A percentile compares a stretch with the other conserved stretches of the same genome.
These are phyloP conservation scores for Dactylellina cionopaga DNA, from an alignment of 2,329 filamentous ascomycete species.

Conservation along the genomic window DNA sequence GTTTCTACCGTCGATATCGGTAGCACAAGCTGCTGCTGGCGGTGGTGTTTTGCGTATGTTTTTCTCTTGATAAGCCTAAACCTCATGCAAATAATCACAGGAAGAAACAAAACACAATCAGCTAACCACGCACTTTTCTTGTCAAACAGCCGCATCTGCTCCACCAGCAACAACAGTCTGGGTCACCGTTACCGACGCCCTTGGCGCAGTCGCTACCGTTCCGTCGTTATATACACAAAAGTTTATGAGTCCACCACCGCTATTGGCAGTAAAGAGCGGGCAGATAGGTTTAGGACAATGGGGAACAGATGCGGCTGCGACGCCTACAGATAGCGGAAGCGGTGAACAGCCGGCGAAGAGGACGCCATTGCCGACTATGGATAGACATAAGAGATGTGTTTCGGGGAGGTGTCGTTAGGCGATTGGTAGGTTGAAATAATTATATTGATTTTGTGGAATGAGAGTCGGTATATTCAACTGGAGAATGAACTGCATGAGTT, in stretches of 20 bases:
- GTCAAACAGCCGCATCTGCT: slow-evolving; percentile 1
- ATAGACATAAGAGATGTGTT: slow-evolving; percentile 2
- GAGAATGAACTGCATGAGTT: no score
- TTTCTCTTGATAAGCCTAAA: neutral
- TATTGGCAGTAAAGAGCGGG: slow-evolving; percentile 33
- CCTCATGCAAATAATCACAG: no score
- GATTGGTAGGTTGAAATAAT: neutral
- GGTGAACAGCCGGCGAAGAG: slow-evolving; percentile 10
- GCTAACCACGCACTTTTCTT: neutral
- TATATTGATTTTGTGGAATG: no score
- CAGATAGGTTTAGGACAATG: slow-evolving; percentile 47
- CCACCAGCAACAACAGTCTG: slow-evolving; percentile 44
- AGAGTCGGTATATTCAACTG: no score
- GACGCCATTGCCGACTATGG: slow-evolving; percentile 7
- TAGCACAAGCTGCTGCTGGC: slow-evolving; percentile 43
- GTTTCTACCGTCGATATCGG: slow-evolving; percentile 27
- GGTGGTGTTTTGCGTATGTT: slow-evolving; percentile 49
- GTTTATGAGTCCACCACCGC: slow-evolving; percentile 25
- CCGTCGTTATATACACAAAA: slow-evolving; percentile 41
- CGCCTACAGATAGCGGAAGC: slow-evolving; percentile 3
- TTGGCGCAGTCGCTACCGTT: slow-evolving; percentile 31
- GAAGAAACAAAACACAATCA: no score
- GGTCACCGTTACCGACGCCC: slow-evolving; percentile 45
- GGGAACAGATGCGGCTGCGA: slow-evolving; percentile 14
- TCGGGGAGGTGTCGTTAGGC: neutral